Base-by-base conservation (phyloP, 768 basidiomycete genomes). In the Glaciozyma antarctica region DNA sequence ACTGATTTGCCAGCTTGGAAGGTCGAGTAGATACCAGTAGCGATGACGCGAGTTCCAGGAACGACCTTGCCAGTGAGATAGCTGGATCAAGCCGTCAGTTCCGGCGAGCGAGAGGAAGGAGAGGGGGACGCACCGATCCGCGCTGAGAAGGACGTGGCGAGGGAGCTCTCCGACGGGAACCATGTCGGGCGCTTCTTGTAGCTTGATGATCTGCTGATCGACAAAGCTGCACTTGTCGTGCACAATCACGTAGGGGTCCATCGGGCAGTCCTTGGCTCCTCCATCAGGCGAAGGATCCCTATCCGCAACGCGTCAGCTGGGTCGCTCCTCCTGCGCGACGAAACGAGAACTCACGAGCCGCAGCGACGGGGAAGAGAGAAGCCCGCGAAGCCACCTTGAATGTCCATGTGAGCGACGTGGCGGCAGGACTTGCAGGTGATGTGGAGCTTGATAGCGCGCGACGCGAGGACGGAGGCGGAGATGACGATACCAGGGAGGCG, bases 181-280 rank as follows among this genome's bases (percentile, higher is more conserved):
- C 90, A 97, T 95, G 76, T 99, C 95, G 0, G 95, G 95, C 22
- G 94, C 93, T 77, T 99, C 95, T 77, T 99, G 95, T 17, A 99
- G 82, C 76, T 99, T 99, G 72, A 99, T 81, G 16, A 84, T 88
- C 77, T 99, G 95, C 71, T 95, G 92, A 75, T 99, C 95, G 12
- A 92, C 87, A 74, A 98, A 99, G 9, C 83, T 81, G 41, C 90
- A 98, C 77, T 90, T 89, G 45, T 90, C 87, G 77, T 99, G 95
- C 21, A 97, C 80, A 74, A 99, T 93, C 60, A 91, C 81, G 78
- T 93, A 99, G 1, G 95, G 95, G 75, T 98, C 95, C 61, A 98
- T 76, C 0, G 92, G 92, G 74, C 95, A 99, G 69, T 93, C 88
- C 72, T 98, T 95, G 76, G 87, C 83, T 76, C 89, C 86, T n/a